phyloP scores from a whole-genome alignment of 805 yeast species.

The Saturnispora bothae region DNA sequence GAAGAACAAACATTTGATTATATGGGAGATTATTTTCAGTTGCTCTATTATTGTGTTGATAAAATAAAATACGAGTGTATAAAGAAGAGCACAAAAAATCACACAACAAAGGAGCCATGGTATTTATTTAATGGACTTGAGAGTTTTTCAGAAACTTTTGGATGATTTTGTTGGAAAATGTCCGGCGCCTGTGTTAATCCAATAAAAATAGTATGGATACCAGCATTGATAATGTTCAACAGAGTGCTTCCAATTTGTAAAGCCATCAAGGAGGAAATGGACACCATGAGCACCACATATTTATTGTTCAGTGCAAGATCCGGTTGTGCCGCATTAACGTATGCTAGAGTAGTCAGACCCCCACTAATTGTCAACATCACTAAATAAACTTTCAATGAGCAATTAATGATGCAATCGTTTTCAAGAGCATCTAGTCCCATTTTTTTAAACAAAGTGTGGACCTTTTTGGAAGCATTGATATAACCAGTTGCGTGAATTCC shows the following conservation, averaged over 20 bases:
- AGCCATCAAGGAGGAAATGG: constrained; percentile 43
- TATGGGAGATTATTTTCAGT: no score
- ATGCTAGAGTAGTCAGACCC: constrained; percentile 48
- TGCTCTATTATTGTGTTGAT: no score
- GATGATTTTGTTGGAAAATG: constrained; percentile 59
- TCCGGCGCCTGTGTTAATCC: constrained; percentile 80
- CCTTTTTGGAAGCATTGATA: constrained; percentile 62
- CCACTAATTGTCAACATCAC: constrained; percentile 45
- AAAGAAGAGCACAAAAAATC: not conserved
- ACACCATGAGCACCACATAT: constrained; percentile 31
- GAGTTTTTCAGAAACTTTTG: constrained; percentile 28
- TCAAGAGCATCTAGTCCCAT: constrained; percentile 78
- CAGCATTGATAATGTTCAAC: constrained; percentile 63
- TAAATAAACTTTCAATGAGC: constrained; percentile 64
- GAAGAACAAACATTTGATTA: no score
- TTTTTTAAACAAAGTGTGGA: constrained; percentile 60
- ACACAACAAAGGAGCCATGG: not conserved
- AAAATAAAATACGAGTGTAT: not conserved
- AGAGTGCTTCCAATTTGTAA: constrained; percentile 63
- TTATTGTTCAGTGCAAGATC: constrained; percentile 48
- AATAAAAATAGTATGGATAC: constrained; percentile 72
- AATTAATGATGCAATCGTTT: constrained; percentile 72
- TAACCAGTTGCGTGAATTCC: constrained; percentile 79
- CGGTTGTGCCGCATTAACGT: constrained; percentile 58
- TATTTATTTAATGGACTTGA: constrained; percentile 2